Evolutionary conservation across 768 basidiomycete species (phyloP).

Genomic region (Pisolithus marmoratus): DNA sequence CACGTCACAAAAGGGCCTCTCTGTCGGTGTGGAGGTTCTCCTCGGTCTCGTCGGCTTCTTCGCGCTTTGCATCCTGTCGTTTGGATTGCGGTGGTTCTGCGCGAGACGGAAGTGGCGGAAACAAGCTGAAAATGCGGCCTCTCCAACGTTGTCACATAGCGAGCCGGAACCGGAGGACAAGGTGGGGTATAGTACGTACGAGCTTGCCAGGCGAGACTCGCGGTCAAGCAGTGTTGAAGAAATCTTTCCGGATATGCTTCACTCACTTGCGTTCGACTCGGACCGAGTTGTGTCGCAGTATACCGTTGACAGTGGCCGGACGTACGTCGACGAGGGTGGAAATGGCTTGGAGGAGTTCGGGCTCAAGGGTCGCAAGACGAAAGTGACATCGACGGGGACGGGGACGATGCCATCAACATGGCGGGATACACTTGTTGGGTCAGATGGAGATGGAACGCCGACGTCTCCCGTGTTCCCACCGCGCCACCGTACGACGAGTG

Average conservation of each 20-base stretch:
- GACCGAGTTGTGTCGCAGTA: constrained; percentile 28
- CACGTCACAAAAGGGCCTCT: constrained; percentile 34
- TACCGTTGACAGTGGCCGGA: constrained; percentile 28
- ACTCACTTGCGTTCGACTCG: constrained; percentile 33
- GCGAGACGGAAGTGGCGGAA: constrained; percentile 32
- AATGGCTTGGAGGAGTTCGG: constrained; percentile 10
- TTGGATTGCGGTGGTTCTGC: constrained; percentile 48
- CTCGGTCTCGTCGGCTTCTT: constrained; percentile 57
- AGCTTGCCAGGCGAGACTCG: constrained; percentile 28
- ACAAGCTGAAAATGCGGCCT: background rate
- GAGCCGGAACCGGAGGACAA: constrained; percentile 11
- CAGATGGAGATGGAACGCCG: constrained; percentile 13
- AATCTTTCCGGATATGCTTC: constrained; percentile 33
- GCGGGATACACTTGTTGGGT: constrained; percentile 26
- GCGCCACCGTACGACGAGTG: constrained; percentile 24
- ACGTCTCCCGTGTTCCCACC: constrained; percentile 10
- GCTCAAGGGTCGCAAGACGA: background rate
- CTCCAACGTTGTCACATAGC: too few relatives aligned
- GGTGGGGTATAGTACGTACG: constrained; percentile 26
- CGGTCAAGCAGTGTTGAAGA: constrained; percentile 20
- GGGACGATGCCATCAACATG: background rate
- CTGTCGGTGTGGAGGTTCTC: constrained; percentile 59
- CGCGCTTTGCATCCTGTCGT: constrained; percentile 47
- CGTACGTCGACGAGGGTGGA: constrained; percentile 16
- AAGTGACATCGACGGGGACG: constrained; percentile 11